Base-by-base conservation (phyloP, 1,139 yeast genomes). In the Lodderomyces margitis region DNA sequence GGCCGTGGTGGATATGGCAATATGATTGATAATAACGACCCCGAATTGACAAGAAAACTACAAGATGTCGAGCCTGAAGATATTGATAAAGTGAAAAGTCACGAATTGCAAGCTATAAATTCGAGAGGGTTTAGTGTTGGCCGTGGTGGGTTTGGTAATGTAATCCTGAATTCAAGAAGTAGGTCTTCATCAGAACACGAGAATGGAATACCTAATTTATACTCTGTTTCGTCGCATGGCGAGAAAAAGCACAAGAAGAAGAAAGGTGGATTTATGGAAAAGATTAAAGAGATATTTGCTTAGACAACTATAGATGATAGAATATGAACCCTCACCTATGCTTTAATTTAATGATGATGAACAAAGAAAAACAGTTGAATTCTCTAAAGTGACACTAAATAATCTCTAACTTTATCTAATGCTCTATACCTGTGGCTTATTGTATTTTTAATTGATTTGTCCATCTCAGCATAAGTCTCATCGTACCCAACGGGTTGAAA, bases 391-490 rank as follows among this genome's bases (percentile, higher is more conserved):
- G 46, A 36, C 25, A 54, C 41, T 46, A 91, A 70, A 53, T 69
- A 87, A 24, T 70, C 78, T 59, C 78, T 79, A 46, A 92, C 75
- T 61, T 86, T 79, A 45, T 72, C 80, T 56, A 92, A 75, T 0
- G 98, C 98, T 60, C 74, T 81, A 56, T 74, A 88, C 57, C 99
- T 75, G 59, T 94, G 98, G 50, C 95, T 84, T 48, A 92, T 85
- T 12, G 75, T 62, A 61, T 92, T 91, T 68, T 94, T 94, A 33
- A 75, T 68, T 4, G 62, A 60, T 55, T 85, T 86, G 43, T 77
- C 81, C 92, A 94, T 81, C 64, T 92, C 97, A n/a, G 98, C 98
- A 59, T 85, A 87, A 0, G 98, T 91, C 58, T 81, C 64, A 15
- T 70, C 65, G 45, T 64, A 73, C 1, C 92, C 95, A 30, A 67